Evolutionary conservation across 1,284 basidiomycete genomes (phyloP).

Genomic region (Pascua guehoae): DNA sequence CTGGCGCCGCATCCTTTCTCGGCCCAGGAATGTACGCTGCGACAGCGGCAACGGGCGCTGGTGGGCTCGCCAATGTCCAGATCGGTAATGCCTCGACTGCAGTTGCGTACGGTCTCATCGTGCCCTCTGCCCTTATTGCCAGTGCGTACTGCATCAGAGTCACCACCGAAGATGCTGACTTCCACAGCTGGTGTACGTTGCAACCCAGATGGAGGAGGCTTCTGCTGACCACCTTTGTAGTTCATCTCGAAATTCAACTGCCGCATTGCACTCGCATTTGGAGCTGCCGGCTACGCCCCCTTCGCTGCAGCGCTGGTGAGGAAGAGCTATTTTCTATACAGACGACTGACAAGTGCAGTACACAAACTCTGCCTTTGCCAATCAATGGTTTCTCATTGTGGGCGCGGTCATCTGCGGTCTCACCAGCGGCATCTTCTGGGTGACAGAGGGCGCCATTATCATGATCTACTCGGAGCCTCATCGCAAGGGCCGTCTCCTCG

Average conservation of each 20-base stretch:
- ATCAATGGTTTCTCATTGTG: conserved; percentile 44
- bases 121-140: conserved; percentile 34
- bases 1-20: conserved; percentile 44
- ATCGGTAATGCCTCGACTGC: conserved; percentile 38
- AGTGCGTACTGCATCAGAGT: conserved; percentile 5
- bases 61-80: conserved; percentile 35
- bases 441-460: conserved; percentile 31
- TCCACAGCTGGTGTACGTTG: conserved; percentile 4
- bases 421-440: conserved; percentile 43
- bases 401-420: conserved; percentile 47
- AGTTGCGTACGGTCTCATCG: conserved; percentile 45
- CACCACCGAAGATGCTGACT: conserved; percentile 6
- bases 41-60: conserved; percentile 31
- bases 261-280: conserved; percentile 37
- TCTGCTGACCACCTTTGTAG: neutral
- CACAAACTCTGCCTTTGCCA: conserved; percentile 26
- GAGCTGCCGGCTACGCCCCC: conserved; percentile 37
- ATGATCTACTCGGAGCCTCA: conserved; percentile 35
- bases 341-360: conserved; percentile 4
- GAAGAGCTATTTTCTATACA: conserved; percentile 24
- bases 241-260: conserved; percentile 31
- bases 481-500: conserved; percentile 38
- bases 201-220: conserved; percentile 5
- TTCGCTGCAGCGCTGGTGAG: conserved; percentile 40
- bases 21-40: conserved; percentile 45